Evolutionary conservation across 2,329 filamentous ascomycete species (phyloP).

Genomic region (Cordyceps militaris): DNA sequence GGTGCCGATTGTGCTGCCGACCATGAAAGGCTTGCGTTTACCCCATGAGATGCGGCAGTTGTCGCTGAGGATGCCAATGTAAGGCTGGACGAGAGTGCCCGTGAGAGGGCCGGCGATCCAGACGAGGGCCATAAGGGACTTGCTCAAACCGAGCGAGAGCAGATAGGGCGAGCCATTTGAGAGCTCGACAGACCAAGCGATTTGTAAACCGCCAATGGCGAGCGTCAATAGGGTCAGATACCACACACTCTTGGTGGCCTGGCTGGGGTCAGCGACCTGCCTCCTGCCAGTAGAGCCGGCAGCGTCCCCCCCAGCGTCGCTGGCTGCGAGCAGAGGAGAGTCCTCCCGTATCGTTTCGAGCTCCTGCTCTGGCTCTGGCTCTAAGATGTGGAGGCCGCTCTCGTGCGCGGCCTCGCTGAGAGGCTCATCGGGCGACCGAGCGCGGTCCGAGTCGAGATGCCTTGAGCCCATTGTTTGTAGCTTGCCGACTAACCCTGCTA

Average conservation of each 20-base stretch:
- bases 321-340: conserved; percentile 15
- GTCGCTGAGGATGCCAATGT: conserved; percentile 75
- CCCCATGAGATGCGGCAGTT: conserved; percentile 69
- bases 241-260: conserved; percentile 72
- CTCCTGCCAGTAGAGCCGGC: neutral
- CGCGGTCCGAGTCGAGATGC: neutral
- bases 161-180: conserved; percentile 87
- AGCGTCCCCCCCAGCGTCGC: neutral
- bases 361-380: conserved; percentile 13
- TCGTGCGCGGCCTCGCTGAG: conserved; percentile 7
- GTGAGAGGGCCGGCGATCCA: conserved; percentile 80
- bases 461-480: neutral
- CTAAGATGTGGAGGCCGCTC: conserved; percentile 4
- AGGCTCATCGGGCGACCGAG: neutral
- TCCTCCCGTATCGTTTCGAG: conserved; percentile 16
- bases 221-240: conserved; percentile 83
- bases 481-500: neutral
- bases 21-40: conserved; percentile 75
- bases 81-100: conserved; percentile 73
- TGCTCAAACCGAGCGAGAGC: conserved; percentile 72
- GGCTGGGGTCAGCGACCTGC: conserved; percentile 34
- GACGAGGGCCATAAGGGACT: conserved; percentile 73
- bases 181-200: conserved; percentile 92
- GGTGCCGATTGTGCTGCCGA: conserved; percentile 61
- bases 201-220: conserved; percentile 80